phyloP scores from a whole-genome alignment of 768 basidiomycete species.

The Macrocybe gigantea region DNA sequence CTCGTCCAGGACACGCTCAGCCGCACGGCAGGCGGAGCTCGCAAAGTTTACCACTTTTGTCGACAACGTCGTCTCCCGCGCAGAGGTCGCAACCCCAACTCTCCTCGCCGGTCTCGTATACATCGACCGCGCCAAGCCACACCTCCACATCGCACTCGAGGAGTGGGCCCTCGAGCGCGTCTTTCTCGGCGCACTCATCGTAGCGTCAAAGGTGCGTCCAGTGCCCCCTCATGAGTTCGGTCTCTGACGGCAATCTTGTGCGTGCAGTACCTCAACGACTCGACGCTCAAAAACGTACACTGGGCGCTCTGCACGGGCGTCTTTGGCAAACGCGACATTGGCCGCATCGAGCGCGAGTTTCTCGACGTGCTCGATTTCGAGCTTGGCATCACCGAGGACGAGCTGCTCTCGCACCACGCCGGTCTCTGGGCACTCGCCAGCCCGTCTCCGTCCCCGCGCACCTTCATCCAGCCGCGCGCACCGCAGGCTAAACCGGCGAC shows the following conservation, averaged over 20 bases:
- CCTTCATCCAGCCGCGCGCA: conserved; percentile 12
- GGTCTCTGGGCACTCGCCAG: conserved; percentile 24
- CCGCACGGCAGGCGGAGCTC: conserved; percentile 44
- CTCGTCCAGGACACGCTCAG: conserved; percentile 41
- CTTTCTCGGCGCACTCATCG: conserved; percentile 85
- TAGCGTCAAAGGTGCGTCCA: conserved; percentile 69
- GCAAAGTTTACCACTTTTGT: conserved; percentile 61
- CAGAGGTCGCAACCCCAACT: conserved; percentile 67
- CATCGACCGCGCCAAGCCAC: conserved; percentile 70
- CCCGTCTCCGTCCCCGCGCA: conserved; percentile 16
- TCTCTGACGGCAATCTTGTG: too few relatives aligned
- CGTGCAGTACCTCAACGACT: conserved; percentile 76
- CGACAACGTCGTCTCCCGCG: conserved; percentile 60
- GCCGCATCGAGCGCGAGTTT: conserved; percentile 78
- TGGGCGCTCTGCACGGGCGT: conserved; percentile 85
- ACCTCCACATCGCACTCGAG: conserved; percentile 75
- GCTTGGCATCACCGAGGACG: conserved; percentile 56
- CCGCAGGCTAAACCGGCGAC: background rate
- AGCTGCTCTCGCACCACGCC: conserved; percentile 50
- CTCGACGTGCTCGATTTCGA: conserved; percentile 77
- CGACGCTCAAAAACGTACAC: conserved; percentile 85
- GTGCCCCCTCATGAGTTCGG: conserved; percentile 1
- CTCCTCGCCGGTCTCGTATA: conserved; percentile 71
- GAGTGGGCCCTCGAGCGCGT: conserved; percentile 89
- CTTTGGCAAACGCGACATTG: conserved; percentile 76